A percentile compares a stretch with the other conserved stretches of the same genome.
Evolutionary conservation across 495 filamentous ascomycete species (phyloP).

Genomic region (Penicillium lividum): DNA sequence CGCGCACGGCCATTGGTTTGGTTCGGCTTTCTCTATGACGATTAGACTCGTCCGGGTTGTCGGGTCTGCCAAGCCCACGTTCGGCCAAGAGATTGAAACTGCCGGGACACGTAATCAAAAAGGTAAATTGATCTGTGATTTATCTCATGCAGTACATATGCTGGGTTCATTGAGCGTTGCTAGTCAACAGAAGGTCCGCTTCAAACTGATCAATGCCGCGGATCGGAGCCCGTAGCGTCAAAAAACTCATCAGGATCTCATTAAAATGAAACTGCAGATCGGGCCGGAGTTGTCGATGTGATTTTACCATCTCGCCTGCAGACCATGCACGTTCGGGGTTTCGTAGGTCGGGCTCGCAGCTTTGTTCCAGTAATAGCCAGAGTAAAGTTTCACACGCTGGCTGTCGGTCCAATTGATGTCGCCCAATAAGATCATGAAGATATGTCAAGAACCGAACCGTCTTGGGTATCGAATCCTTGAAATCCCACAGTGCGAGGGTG

Average conservation of each 20-base stretch:
- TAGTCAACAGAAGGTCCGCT: slow-evolving; percentile 24
- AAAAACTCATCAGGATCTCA: slow-evolving; percentile 44
- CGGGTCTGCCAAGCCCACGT: slow-evolving; percentile 21
- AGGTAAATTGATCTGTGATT: neutral
- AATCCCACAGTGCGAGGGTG: slow-evolving; percentile 42
- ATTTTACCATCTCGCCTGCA: slow-evolving; percentile 38
- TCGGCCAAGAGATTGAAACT: neutral
- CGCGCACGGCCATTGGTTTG: slow-evolving; percentile 10
- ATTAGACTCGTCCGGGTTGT: slow-evolving; percentile 22
- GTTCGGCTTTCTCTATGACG: slow-evolving; percentile 17
- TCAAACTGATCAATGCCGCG: slow-evolving; percentile 40
- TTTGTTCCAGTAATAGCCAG: slow-evolving; percentile 46
- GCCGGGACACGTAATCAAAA: slow-evolving; percentile 3
- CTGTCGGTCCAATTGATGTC: slow-evolving; percentile 39
- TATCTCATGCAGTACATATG: neutral
- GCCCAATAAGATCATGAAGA: slow-evolving; percentile 25
- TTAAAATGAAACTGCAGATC: slow-evolving; percentile 47
- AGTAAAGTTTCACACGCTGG: slow-evolving; percentile 47
- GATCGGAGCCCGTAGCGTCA: slow-evolving; percentile 36
- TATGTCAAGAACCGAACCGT: slow-evolving; percentile 38
- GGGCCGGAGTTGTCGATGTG: slow-evolving; percentile 39
- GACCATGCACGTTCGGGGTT: slow-evolving; percentile 44
- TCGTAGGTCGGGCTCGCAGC: slow-evolving; percentile 37
- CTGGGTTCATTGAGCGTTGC: neutral
- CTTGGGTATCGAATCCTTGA: slow-evolving; percentile 34